Evolutionary conservation across 305 asterid species (phyloP).

Genomic region (Rubia peregrina): DNA sequence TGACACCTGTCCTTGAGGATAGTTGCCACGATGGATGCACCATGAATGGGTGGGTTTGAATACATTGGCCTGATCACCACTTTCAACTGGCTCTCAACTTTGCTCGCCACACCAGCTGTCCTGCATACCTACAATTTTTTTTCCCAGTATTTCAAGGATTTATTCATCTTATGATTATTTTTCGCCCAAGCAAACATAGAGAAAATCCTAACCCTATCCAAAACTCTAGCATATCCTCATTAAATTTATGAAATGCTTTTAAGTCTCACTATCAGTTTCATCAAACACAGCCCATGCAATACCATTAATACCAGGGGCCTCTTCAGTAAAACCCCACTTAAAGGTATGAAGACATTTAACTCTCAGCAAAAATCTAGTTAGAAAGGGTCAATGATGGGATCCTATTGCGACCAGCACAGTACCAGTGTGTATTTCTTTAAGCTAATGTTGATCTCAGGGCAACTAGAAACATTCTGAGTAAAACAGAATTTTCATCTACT

Average conservation of each 20-base stretch:
- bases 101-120: slow-evolving; percentile 75
- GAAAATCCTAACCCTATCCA: not conserved
- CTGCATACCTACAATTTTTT: slow-evolving; percentile 56
- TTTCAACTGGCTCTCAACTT: slow-evolving; percentile 97
- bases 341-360: not conserved
- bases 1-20: slow-evolving; percentile 87
- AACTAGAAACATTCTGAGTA: not conserved
- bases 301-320: not conserved
- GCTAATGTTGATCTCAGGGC: not conserved
- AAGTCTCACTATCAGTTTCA: not conserved
- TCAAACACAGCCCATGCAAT: not conserved
- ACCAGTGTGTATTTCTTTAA: not conserved
- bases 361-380: not conserved
- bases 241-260: not conserved
- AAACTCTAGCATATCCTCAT: not conserved
- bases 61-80: slow-evolving; percentile 97
- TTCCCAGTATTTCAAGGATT: slow-evolving; percentile 9
- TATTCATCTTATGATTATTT: not conserved
- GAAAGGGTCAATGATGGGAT: not conserved
- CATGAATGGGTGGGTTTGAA: slow-evolving; percentile 95
- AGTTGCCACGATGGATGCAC: slow-evolving; percentile 88
- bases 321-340: not conserved
- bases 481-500: not conserved
- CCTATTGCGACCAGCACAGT: not conserved
- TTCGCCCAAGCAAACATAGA: not conserved